These are phyloP conservation scores for Elongisporangium anandrum DNA, from an alignment of 352 stramenopile genomes.

Conservation along the genomic window DNA sequence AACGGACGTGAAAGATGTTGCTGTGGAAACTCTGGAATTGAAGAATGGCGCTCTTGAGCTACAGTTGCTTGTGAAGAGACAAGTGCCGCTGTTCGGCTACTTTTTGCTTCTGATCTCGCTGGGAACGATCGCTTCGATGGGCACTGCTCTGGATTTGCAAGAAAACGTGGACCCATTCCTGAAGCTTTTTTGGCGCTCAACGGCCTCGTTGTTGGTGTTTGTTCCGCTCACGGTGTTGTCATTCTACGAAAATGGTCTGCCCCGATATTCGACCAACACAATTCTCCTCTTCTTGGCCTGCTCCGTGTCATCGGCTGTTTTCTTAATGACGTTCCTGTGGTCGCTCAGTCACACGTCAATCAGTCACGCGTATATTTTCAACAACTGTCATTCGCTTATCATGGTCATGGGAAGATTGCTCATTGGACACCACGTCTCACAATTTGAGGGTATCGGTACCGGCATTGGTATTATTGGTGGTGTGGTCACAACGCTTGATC, in stretches of 20 bases:
- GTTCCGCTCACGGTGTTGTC: conserved; percentile 48
- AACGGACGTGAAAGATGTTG: conserved; percentile 66
- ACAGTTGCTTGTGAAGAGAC: conserved; percentile 68
- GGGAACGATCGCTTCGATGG: conserved; percentile 74
- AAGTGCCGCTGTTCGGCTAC: conserved; percentile 77
- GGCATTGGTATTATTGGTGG: conserved; percentile 75
- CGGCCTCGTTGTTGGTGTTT: conserved; percentile 66
- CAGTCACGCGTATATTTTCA: conserved; percentile 84
- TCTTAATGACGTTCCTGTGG: conserved; percentile 81
- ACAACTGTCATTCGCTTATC: conserved; percentile 83
- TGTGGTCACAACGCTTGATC: conserved; percentile 67
- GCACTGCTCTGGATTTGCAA: conserved; percentile 67
- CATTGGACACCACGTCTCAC: conserved; percentile 55
- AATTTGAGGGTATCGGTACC: conserved; percentile 74
- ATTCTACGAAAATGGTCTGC: conserved; percentile 50
- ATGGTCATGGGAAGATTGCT: conserved; percentile 66
- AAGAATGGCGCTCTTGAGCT: conserved; percentile 60
- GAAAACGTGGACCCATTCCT: conserved; percentile 71
- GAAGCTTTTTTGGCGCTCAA: conserved; percentile 83
- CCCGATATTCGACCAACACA: conserved; percentile 49
- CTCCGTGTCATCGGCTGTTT: conserved; percentile 68
- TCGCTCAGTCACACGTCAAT: conserved; percentile 74
- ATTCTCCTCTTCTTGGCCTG: conserved; percentile 67
- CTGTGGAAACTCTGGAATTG: conserved; percentile 67
- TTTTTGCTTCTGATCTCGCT: conserved; percentile 63